Conservation (phyloP, 2,329 filamentous ascomycete species). For the Fusarium devonianum region DNA sequence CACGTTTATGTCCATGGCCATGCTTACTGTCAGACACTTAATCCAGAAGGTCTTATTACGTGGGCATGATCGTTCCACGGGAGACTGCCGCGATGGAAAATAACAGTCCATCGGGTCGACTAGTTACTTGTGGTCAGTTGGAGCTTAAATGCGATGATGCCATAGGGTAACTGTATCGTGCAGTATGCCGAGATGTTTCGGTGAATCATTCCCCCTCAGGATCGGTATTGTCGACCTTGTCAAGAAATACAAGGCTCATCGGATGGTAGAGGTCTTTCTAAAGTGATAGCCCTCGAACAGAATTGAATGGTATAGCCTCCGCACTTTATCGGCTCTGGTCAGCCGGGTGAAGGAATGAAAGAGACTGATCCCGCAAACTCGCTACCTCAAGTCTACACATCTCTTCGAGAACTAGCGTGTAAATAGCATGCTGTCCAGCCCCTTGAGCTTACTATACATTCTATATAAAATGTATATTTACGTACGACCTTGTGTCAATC, state of each 20-base stretch:
- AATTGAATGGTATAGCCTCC: too few relatives aligned
- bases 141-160: too few relatives aligned
- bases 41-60: too few relatives aligned
- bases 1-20: background rate
- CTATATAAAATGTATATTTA: slow-evolving; percentile 57
- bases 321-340: too few relatives aligned
- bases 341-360: background rate
- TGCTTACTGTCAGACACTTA: too few relatives aligned
- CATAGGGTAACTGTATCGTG: too few relatives aligned
- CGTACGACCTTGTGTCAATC: slow-evolving; percentile 61
- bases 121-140: background rate
- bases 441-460: too few relatives aligned
- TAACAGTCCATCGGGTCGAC: slow-evolving; percentile 3
- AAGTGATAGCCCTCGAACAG: slow-evolving; percentile 62
- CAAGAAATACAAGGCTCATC: slow-evolving; percentile 57
- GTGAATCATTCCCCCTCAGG: background rate
- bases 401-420: too few relatives aligned
- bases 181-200: slow-evolving; percentile 4
- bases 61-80: background rate
- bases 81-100: slow-evolving; percentile 14
- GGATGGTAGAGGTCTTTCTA: slow-evolving; percentile 60
- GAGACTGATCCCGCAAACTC: background rate
- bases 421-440: slow-evolving; percentile 64
- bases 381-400: background rate
- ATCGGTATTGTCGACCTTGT: slow-evolving; percentile 5